phyloP scores from a whole-genome alignment of 2,329 filamentous ascomycete species.

The Diaporthe vaccinii region DNA sequence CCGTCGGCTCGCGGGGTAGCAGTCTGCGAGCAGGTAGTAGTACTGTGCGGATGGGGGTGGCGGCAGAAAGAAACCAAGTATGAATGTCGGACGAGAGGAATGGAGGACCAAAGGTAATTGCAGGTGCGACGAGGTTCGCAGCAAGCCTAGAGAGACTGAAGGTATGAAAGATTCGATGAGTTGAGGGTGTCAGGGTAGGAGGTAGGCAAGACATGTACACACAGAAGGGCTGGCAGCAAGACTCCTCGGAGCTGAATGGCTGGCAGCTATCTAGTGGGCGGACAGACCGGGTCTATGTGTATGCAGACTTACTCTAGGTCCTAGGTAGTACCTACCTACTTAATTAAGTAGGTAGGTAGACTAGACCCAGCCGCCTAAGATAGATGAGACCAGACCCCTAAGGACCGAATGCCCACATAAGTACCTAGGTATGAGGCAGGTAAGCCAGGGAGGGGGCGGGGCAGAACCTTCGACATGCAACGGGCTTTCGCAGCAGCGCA shows the following conservation, averaged over 20 bases:
- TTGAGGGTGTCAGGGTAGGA: conserved; percentile 3
- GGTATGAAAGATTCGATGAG: neutral
- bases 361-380: neutral
- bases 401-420: no score
- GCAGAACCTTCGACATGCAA: neutral
- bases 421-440: neutral
- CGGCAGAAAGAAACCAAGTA: neutral
- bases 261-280: neutral
- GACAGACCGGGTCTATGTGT: neutral
- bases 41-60: neutral
- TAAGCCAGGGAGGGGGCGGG: neutral
- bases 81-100: neutral
- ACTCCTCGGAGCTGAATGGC: neutral
- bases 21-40: neutral
- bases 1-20: conserved; percentile 33
- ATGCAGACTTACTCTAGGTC: neutral
- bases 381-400: neutral
- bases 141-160: neutral
- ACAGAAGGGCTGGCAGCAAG: neutral
- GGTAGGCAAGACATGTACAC: neutral
- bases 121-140: neutral
- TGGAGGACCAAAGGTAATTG: neutral
- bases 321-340: no score
- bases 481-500: neutral
- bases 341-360: no score